Percentiles rank a stretch among this genome's conserved stretches.
phyloP scores from a whole-genome alignment of 2,329 filamentous ascomycete genomes.

The Rachicladosporium sp. region DNA sequence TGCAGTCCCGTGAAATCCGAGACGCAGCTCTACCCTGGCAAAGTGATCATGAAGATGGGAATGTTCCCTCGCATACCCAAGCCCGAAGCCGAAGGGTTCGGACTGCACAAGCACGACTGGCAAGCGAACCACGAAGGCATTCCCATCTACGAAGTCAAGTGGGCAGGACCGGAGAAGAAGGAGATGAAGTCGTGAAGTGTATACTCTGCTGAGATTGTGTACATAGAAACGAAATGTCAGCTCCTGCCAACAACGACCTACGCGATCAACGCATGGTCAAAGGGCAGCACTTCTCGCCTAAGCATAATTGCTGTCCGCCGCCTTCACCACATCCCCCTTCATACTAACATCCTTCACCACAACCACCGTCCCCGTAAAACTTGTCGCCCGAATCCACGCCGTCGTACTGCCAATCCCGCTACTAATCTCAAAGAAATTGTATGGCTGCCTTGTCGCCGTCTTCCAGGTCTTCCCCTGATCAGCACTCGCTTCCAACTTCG shows the following conservation, averaged over 20 bases:
- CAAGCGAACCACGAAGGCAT: slow-evolving; percentile 27
- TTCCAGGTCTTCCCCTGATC: slow-evolving; percentile 49
- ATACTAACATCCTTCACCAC: slow-evolving; percentile 12
- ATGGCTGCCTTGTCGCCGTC: slow-evolving; percentile 38
- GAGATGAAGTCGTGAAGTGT: slow-evolving; percentile 5
- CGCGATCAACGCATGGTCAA: too few relatives aligned
- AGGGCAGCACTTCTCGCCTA: too few relatives aligned
- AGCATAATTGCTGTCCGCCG: slow-evolving; percentile 12
- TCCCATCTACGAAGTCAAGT: slow-evolving; percentile 28
- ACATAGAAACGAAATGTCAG: too few relatives aligned
- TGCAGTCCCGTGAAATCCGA: slow-evolving; percentile 36
- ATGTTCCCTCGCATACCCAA: slow-evolving; percentile 37
- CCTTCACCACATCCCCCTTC: slow-evolving; percentile 8
- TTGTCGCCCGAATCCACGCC: slow-evolving; percentile 11
- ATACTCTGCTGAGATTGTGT: too few relatives aligned
- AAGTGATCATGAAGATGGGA: slow-evolving; percentile 39
- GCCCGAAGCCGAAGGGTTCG: slow-evolving; percentile 36
- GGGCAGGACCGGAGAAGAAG: slow-evolving; percentile 27
- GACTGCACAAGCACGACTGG: slow-evolving; percentile 32
- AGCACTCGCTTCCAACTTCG: slow-evolving; percentile 47
- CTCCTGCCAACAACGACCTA: too few relatives aligned
- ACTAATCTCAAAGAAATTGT: slow-evolving; percentile 21
- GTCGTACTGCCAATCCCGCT: slow-evolving; percentile 8
- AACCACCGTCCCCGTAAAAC: slow-evolving; percentile 8
- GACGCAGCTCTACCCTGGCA: slow-evolving; percentile 28